Percentiles rank a stretch among this genome's conserved stretches.
Conservation (phyloP, 2,329 filamentous ascomycete species). For the Diaporthe ampelina region DNA sequence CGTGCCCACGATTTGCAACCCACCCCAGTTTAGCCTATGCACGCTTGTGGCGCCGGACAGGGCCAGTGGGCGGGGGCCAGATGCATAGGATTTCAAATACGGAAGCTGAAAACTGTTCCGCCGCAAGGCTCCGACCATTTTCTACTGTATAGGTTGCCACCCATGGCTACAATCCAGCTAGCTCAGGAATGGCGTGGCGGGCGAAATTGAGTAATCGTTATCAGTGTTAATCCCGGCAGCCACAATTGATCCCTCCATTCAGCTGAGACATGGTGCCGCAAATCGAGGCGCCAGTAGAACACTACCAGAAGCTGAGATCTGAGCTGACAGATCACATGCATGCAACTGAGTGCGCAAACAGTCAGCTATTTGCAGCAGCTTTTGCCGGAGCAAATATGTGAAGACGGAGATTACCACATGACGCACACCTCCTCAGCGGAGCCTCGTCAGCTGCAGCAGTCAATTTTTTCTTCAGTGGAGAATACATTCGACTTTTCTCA, state of each 20-base stretch:
- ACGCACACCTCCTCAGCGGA: slow-evolving; percentile 13
- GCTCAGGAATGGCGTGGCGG: background rate
- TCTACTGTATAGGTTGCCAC: background rate
- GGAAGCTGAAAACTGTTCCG: background rate
- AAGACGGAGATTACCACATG: slow-evolving; percentile 20
- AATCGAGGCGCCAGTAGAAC: too few relatives aligned
- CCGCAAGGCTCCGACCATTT: background rate
- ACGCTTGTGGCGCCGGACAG: background rate
- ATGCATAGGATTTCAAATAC: slow-evolving; percentile 1
- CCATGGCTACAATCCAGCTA: background rate
- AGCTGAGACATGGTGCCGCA: background rate
- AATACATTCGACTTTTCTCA: background rate
- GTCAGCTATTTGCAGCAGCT: slow-evolving; percentile 4
- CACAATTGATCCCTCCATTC: background rate
- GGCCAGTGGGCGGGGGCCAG: background rate
- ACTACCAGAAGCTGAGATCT: slow-evolving; percentile 5
- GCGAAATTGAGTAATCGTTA: background rate
- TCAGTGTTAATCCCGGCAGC: background rate
- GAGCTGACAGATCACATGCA: slow-evolving; percentile 9
- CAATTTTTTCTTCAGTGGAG: background rate
- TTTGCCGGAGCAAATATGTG: background rate
- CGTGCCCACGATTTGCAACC: background rate
- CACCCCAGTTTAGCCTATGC: slow-evolving; percentile 1
- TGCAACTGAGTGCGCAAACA: slow-evolving; percentile 1
- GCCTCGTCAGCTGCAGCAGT: background rate